phyloP scores from a whole-genome alignment of 208 protist genomes.

The Lotmaria passim region DNA sequence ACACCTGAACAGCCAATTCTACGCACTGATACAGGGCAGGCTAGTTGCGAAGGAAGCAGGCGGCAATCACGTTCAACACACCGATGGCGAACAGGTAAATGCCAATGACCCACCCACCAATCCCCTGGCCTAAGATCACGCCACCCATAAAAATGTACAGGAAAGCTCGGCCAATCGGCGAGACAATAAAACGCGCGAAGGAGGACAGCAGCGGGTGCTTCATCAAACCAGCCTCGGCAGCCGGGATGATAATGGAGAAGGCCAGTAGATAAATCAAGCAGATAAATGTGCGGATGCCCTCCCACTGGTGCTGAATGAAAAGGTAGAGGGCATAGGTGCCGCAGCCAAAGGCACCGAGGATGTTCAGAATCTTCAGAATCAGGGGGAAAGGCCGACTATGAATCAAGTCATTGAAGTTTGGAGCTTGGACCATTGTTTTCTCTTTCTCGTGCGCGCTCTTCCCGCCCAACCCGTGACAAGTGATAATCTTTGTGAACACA shows the following conservation, averaged over 20 bases:
- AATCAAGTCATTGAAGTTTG: conserved; percentile 28
- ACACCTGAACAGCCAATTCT: too few species aligned
- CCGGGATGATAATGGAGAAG: conserved; percentile 59
- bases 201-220: conserved; percentile 42
- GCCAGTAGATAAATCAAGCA: conserved; percentile 57
- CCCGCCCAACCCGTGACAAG: too few species aligned
- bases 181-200: conserved; percentile 59
- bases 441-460: not conserved
- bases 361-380: conserved; percentile 44
- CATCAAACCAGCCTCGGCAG: conserved; percentile 69
- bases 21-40: too few species aligned
- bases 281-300: conserved; percentile 37
- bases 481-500: too few species aligned
- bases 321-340: conserved; percentile 62
- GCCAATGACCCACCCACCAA: conserved; percentile 66
- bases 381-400: conserved; percentile 41
- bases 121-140: conserved; percentile 49
- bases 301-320: conserved; percentile 42
- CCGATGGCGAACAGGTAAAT: conserved; percentile 62
- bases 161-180: conserved; percentile 63
- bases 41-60: conserved; percentile 26
- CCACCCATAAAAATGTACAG: conserved; percentile 82
- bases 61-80: conserved; percentile 48
- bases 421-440: conserved; percentile 18
- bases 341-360: conserved; percentile 58